A percentile compares a stretch with the other conserved stretches of the same genome.
These are phyloP conservation scores for Setomelanomma holmii DNA, from an alignment of 2,329 filamentous ascomycete genomes.

Conservation along the genomic window DNA sequence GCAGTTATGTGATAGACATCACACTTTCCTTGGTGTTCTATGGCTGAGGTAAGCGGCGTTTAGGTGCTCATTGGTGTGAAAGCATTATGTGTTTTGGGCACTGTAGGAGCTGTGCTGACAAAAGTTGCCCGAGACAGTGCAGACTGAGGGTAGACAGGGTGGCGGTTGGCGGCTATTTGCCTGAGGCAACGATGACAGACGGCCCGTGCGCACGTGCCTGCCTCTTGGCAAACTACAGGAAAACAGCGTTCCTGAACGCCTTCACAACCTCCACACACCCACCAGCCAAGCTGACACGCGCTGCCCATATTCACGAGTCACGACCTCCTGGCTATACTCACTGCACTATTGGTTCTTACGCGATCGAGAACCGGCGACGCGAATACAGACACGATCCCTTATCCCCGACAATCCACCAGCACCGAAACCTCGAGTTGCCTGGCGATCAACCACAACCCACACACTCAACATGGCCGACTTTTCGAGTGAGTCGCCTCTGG, in stretches of 20 bases:
- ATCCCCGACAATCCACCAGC: not conserved
- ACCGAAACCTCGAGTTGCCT: conserved; percentile 24
- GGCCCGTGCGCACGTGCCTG: not conserved
- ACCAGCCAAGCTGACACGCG: conserved; percentile 1
- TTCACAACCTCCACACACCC: conserved; percentile 7
- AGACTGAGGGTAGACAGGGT: not conserved
- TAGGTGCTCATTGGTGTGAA: too few relatives aligned
- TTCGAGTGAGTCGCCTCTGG: conserved; percentile 79
- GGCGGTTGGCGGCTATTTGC: not conserved
- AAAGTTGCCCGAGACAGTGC: too few relatives aligned
- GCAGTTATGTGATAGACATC: too few relatives aligned
- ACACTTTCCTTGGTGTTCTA: too few relatives aligned
- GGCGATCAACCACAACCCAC: conserved; percentile 6
- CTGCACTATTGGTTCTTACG: too few relatives aligned
- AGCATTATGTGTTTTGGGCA: too few relatives aligned
- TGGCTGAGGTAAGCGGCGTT: too few relatives aligned
- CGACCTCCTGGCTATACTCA: not conserved
- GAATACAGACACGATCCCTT: too few relatives aligned
- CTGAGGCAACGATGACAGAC: not conserved
- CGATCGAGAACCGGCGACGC: too few relatives aligned
- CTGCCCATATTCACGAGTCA: not conserved
- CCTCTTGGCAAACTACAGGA: not conserved
- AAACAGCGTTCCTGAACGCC: not conserved
- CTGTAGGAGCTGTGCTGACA: too few relatives aligned
- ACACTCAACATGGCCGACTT: conserved; percentile 74